These are phyloP conservation scores for Pseudisothecium myosuroides DNA, from an alignment of 225 moss, liverwort and hornwort genomes.

Conservation along the genomic window DNA sequence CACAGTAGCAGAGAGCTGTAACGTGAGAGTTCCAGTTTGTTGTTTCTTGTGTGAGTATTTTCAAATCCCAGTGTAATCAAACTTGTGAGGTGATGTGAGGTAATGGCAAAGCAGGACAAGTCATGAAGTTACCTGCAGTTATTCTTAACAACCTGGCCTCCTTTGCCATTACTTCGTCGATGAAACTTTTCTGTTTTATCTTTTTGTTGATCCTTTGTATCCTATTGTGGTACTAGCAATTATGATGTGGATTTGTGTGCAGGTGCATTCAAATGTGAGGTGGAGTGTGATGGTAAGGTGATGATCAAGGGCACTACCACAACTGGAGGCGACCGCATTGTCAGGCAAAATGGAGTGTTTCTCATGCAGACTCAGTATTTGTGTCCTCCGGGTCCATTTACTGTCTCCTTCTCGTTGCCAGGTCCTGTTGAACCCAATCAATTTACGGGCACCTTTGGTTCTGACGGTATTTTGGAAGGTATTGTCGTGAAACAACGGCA, in stretches of 20 bases:
- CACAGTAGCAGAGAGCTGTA: background rate
- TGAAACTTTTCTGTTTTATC: background rate
- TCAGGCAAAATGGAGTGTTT: constrained; percentile 63
- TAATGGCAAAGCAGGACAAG: background rate
- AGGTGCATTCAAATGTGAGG: constrained; percentile 97
- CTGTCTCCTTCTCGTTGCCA: constrained; percentile 54
- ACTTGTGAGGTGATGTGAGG: background rate
- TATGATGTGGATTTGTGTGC: background rate
- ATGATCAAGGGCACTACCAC: constrained; percentile 94
- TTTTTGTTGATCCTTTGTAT: background rate
- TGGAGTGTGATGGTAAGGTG: constrained; percentile 93
- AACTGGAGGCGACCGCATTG: constrained; percentile 69
- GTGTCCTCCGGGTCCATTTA: constrained; percentile 48
- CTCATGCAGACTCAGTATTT: constrained; percentile 56
- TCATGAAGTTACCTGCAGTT: background rate
- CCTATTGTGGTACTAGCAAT: background rate
- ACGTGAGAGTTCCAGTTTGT: background rate
- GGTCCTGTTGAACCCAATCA: constrained; percentile 64
- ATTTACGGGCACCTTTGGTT: constrained; percentile 60
- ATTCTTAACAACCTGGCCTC: background rate
- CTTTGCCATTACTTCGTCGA: background rate
- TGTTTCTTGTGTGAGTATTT: background rate
- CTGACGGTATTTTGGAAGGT: constrained; percentile 60
- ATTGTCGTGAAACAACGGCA: constrained; percentile 52
- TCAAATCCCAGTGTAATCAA: background rate